These are phyloP conservation scores for Hysterium pulicare DNA, from an alignment of 2,329 filamentous ascomycete species.

Conservation along the genomic window DNA sequence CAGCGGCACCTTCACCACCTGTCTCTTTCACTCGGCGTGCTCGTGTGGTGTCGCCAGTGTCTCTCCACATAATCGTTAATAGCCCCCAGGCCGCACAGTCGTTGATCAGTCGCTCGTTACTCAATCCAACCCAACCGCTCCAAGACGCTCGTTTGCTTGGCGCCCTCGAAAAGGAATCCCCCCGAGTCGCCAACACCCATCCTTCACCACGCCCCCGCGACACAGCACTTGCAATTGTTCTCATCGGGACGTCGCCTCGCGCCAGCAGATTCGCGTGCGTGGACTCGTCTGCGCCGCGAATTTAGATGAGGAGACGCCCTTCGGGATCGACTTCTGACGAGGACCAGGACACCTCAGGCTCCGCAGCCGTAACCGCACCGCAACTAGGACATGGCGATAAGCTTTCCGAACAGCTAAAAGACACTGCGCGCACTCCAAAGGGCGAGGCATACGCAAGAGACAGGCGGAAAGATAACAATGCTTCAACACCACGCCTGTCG, in stretches of 20 bases:
- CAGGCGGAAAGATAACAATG: constrained; percentile 13
- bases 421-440: constrained; percentile 6
- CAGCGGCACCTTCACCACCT: background rate
- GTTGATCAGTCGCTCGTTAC: background rate
- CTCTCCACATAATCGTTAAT: background rate
- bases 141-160: background rate
- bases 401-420: constrained; percentile 4
- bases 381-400: constrained; percentile 18
- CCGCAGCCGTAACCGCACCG: constrained; percentile 8
- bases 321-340: constrained; percentile 41
- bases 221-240: background rate
- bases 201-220: background rate
- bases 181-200: constrained; percentile 6
- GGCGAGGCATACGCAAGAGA: constrained; percentile 9
- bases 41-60: background rate
- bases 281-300: background rate
- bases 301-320: constrained; percentile 41
- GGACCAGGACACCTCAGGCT: constrained; percentile 22
- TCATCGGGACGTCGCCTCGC: background rate
- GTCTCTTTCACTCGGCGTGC: background rate
- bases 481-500: constrained; percentile 10
- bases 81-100: too few species aligned
- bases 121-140: background rate
- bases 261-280: constrained; percentile 4
- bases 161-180: background rate